Evolutionary conservation across 2,329 filamentous ascomycete species (phyloP).

Genomic region (Fusarium sulawesiense): DNA sequence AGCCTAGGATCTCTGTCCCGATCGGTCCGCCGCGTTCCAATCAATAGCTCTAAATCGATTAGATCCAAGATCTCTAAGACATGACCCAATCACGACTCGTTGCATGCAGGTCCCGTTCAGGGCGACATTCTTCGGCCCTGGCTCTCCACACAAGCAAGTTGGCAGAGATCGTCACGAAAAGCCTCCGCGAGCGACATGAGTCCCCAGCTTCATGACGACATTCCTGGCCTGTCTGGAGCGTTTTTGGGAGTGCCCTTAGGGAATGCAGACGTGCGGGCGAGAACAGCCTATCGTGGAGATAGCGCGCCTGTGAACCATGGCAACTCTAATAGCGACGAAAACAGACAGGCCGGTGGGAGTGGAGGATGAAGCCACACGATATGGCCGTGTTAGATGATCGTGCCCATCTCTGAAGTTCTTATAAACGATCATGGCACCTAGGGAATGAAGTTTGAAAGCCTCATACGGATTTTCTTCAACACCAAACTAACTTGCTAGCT

Average conservation of each 20-base stretch:
- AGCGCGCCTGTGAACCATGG: constrained; percentile 12
- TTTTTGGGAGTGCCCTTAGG: constrained; percentile 13
- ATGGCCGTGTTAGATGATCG: not conserved
- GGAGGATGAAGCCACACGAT: constrained; percentile 21
- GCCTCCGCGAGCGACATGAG: not conserved
- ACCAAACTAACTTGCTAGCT: constrained; percentile 18
- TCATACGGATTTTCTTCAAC: constrained; percentile 15
- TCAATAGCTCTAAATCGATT: constrained; percentile 14
- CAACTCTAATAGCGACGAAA: constrained; percentile 36
- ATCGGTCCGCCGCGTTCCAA: constrained; percentile 39
- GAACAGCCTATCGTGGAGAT: constrained; percentile 19
- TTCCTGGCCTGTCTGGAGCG: constrained; percentile 26
- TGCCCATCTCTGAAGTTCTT: constrained; percentile 5
- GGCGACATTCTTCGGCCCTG: constrained; percentile 35
- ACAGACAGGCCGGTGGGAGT: constrained; percentile 17
- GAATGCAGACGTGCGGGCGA: constrained; percentile 33
- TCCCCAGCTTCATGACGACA: constrained; percentile 28
- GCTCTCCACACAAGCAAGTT: constrained; percentile 1
- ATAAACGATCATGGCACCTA: constrained; percentile 23
- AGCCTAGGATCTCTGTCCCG: constrained; percentile 13
- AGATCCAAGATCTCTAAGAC: constrained; percentile 7
- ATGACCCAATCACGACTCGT: constrained; percentile 20
- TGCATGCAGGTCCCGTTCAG: constrained; percentile 25
- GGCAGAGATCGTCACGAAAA: constrained; percentile 8
- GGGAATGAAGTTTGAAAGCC: not conserved